Percentiles rank a stretch among this genome's conserved stretches.
phyloP scores from a whole-genome alignment of 495 filamentous ascomycete species.

The Penicillium taxi region DNA sequence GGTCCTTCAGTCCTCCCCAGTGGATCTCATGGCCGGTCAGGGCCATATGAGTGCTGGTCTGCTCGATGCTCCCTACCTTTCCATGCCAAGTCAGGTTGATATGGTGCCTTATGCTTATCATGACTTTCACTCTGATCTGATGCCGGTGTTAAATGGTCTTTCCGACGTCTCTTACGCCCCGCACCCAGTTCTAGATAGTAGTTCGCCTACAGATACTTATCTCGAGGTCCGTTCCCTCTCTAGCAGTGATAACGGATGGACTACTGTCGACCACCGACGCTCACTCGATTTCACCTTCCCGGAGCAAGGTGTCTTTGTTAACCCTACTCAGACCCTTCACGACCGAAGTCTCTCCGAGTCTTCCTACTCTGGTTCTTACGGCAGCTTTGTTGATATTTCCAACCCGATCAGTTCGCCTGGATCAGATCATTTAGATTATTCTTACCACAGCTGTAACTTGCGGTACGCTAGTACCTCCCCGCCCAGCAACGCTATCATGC shows the following conservation, averaged over 20 bases:
- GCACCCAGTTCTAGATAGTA: slow-evolving; percentile 50
- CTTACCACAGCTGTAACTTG: slow-evolving; percentile 39
- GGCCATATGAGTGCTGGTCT: slow-evolving; percentile 54
- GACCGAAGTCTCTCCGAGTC: slow-evolving; percentile 77
- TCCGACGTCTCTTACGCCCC: slow-evolving; percentile 42
- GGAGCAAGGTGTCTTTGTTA: slow-evolving; percentile 61
- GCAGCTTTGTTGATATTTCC: slow-evolving; percentile 74
- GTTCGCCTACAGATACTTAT: slow-evolving; percentile 75
- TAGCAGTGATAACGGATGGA: slow-evolving; percentile 80
- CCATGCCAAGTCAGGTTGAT: slow-evolving; percentile 56
- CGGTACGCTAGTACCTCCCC: slow-evolving; percentile 20
- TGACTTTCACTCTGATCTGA: slow-evolving; percentile 55
- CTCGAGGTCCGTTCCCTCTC: slow-evolving; percentile 78
- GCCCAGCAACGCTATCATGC: slow-evolving; percentile 33
- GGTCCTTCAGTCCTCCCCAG: slow-evolving; percentile 50
- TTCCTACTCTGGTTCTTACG: slow-evolving; percentile 64
- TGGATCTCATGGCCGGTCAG: slow-evolving; percentile 63
- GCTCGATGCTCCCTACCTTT: slow-evolving; percentile 59
- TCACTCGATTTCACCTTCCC: slow-evolving; percentile 46
- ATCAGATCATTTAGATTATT: slow-evolving; percentile 60
- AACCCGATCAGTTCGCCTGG: slow-evolving; percentile 61
- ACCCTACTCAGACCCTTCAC: slow-evolving; percentile 78
- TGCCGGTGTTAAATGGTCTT: slow-evolving; percentile 49
- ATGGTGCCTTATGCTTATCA: slow-evolving; percentile 67
- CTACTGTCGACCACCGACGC: slow-evolving; percentile 55